phyloP scores from a whole-genome alignment of 2,329 filamentous ascomycete species.

The Arthrocladium fulminans region DNA sequence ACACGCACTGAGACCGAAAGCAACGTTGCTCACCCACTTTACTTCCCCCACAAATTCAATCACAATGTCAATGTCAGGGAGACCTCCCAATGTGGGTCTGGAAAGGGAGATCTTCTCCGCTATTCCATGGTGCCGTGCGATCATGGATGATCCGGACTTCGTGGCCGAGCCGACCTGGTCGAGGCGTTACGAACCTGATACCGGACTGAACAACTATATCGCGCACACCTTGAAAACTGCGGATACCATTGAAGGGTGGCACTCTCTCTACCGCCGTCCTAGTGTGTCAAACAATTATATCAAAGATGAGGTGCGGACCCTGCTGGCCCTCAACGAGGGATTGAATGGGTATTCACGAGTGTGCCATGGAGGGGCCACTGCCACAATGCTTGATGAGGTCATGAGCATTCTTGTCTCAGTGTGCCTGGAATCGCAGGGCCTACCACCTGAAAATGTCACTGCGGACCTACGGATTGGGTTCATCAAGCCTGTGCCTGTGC shows the following conservation, averaged over 20 bases:
- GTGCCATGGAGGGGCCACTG: slow-evolving; percentile 13
- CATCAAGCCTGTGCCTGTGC: slow-evolving; percentile 11
- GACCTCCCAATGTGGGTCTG: too few species aligned
- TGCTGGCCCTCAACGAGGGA: slow-evolving; percentile 10
- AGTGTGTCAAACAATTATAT: neutral
- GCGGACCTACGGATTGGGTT: slow-evolving; percentile 11
- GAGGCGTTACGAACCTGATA: neutral
- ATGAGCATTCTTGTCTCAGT: slow-evolving; percentile 12
- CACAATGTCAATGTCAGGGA: too few species aligned
- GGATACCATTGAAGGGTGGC: slow-evolving; percentile 11
- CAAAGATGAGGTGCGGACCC: slow-evolving; percentile 9
- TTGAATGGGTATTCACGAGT: slow-evolving; percentile 13
- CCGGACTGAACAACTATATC: slow-evolving; percentile 6
- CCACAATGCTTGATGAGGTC: slow-evolving; percentile 14
- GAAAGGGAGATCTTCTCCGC: slow-evolving; percentile 9
- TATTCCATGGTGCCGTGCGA: slow-evolving; percentile 11
- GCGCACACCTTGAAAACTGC: slow-evolving; percentile 9
- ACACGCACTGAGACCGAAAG: too few species aligned
- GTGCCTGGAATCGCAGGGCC: slow-evolving; percentile 5
- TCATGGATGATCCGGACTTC: slow-evolving; percentile 11
- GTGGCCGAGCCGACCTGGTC: slow-evolving; percentile 1
- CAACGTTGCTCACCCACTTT: too few species aligned
- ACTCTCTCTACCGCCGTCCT: slow-evolving; percentile 9
- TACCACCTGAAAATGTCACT: slow-evolving; percentile 10
- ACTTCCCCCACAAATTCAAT: too few species aligned